Evolutionary conservation across 495 filamentous ascomycete species (phyloP).

Genomic region (Thermothielavioides terrestris): DNA sequence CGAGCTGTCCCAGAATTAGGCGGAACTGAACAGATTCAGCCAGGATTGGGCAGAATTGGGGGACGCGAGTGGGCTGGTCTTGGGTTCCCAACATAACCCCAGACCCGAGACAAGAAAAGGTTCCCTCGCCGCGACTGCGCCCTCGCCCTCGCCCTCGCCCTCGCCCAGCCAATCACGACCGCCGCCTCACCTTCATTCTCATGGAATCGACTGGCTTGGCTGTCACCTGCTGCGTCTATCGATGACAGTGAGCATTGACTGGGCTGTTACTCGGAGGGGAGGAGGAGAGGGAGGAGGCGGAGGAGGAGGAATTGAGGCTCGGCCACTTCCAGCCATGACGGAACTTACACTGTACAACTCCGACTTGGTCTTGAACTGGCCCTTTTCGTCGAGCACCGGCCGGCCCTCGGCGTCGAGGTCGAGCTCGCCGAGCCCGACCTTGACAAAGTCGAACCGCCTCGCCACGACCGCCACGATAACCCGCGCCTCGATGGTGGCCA

Average conservation of each 20-base stretch:
- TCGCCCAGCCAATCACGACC: not conserved
- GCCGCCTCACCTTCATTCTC: conserved; percentile 26
- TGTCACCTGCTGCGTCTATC: conserved; percentile 27
- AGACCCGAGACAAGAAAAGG: too few species aligned
- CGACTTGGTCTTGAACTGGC: conserved; percentile 33
- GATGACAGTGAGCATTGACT: not conserved
- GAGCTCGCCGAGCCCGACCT: conserved; percentile 37
- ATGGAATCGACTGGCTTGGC: conserved; percentile 31
- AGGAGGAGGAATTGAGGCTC: too few species aligned
- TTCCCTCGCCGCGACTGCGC: too few species aligned
- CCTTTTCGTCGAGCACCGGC: conserved; percentile 29
- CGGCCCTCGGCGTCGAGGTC: conserved; percentile 29
- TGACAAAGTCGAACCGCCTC: conserved; percentile 36
- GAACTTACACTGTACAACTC: conserved; percentile 40
- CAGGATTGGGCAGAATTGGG: too few species aligned
- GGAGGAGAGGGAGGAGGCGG: too few species aligned
- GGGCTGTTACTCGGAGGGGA: too few species aligned
- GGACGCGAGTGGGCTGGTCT: too few species aligned
- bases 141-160: not conserved
- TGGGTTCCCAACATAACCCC: too few species aligned
- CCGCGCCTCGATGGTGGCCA: conserved; percentile 39
- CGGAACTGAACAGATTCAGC: too few species aligned
- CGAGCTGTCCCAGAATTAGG: too few species aligned
- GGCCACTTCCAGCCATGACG: too few species aligned
- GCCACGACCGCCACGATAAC: conserved; percentile 32